phyloP scores from a whole-genome alignment of 371 early-diverging fungal genomes.

The Amoeboaphelidium protococcarum region DNA sequence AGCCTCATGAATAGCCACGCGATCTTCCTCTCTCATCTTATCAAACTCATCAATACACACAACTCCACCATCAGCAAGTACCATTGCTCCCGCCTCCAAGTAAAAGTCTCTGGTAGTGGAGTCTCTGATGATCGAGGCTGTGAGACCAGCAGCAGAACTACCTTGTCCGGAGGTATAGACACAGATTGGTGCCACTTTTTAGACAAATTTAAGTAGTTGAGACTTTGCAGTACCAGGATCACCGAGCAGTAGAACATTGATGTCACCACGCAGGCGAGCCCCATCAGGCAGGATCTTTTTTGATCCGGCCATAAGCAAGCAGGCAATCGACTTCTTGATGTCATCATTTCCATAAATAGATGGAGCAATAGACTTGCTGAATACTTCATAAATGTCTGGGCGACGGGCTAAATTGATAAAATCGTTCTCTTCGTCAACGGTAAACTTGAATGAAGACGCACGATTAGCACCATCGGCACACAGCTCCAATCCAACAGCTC shows the following conservation, averaged over 20 bases:
- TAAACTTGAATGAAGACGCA: slow-evolving; percentile 32
- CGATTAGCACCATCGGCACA: slow-evolving; percentile 47
- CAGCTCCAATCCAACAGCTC: slow-evolving; percentile 63
- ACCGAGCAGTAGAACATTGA: slow-evolving; percentile 93
- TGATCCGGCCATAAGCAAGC: slow-evolving; percentile 94
- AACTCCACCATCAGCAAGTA: slow-evolving; percentile 96
- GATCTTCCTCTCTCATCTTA: slow-evolving; percentile 98
- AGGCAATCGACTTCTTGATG: slow-evolving; percentile 93
- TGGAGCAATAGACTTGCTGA: slow-evolving; percentile 80
- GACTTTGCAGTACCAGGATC: slow-evolving; percentile 99
- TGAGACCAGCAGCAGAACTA: slow-evolving; percentile 61
- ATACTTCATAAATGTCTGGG: slow-evolving; percentile 62
- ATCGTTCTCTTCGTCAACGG: slow-evolving; percentile 74
- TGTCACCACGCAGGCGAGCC: slow-evolving; percentile 91
- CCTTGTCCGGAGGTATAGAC: slow-evolving; percentile 80
- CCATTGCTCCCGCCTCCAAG: slow-evolving; percentile 99
- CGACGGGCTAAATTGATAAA: slow-evolving; percentile 58
- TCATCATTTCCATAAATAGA: slow-evolving; percentile 80
- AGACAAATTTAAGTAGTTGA: slow-evolving; percentile 96
- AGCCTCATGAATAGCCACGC: slow-evolving; percentile 99
- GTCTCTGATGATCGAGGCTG: slow-evolving; percentile 52
- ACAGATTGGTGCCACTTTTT: slow-evolving; percentile 84
- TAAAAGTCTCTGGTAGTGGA: slow-evolving; percentile 61
- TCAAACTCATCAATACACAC: slow-evolving; percentile 99
- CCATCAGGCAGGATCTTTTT: slow-evolving; percentile 84